phyloP scores from a whole-genome alignment of 805 yeast species.

The Suhomyces sp. region DNA sequence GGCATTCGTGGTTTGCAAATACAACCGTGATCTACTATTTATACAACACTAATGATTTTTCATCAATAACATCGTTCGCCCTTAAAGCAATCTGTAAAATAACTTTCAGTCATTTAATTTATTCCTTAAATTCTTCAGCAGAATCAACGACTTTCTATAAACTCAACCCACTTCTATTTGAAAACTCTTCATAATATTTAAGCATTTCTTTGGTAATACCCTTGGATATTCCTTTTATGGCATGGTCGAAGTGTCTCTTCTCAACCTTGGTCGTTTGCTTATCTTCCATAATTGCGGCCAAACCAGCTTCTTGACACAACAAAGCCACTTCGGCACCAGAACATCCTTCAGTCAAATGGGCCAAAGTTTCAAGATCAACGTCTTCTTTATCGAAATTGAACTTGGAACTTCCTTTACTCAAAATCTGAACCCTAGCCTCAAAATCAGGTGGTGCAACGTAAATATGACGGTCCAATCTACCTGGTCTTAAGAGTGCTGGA shows the following conservation, averaged over 20 bases:
- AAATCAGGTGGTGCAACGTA: constrained; percentile 91
- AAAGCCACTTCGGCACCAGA: constrained; percentile 96
- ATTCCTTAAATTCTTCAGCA: too few relatives aligned
- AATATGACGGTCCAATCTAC: constrained; percentile 89
- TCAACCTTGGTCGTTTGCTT: constrained; percentile 51
- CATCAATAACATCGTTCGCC: too few relatives aligned
- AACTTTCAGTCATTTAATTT: too few relatives aligned
- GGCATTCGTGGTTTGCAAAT: too few relatives aligned
- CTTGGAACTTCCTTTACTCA: constrained; percentile 63
- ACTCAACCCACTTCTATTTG: constrained; percentile 36
- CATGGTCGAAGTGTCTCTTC: constrained; percentile 69
- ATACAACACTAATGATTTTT: too few relatives aligned
- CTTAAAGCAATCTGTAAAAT: too few relatives aligned
- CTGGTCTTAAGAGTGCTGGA: constrained; percentile 91
- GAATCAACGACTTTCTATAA: background rate
- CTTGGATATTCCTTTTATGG: constrained; percentile 63
- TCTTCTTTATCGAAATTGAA: constrained; percentile 52
- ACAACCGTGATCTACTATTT: too few relatives aligned
- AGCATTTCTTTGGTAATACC: constrained; percentile 89
- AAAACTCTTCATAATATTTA: constrained; percentile 63
- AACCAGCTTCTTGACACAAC: constrained; percentile 92
- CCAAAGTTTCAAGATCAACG: constrained; percentile 40
- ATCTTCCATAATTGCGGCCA: constrained; percentile 87
- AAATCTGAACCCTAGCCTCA: constrained; percentile 75
- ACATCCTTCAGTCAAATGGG: constrained; percentile 77